Conservation (phyloP, 495 filamentous ascomycete species). For the Venustampulla echinocandica region DNA sequence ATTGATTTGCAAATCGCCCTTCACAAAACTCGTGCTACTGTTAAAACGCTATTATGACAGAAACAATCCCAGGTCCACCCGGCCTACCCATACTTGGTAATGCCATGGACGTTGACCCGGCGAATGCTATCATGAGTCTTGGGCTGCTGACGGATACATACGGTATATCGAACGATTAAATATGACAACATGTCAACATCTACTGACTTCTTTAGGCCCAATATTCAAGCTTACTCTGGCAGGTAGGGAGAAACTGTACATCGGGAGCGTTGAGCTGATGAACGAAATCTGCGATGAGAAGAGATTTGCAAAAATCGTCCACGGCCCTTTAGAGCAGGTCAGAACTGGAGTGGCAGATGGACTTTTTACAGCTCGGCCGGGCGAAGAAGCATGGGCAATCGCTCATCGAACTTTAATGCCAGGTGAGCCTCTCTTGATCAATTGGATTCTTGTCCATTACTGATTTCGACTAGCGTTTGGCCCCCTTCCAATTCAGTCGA, state of each 20-base stretch:
- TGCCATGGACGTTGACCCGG: constrained; percentile 51
- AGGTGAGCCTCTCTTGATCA: neutral
- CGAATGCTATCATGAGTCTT: constrained; percentile 54
- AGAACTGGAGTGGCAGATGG: constrained; percentile 54
- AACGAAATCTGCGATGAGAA: constrained; percentile 62
- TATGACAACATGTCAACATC: constrained; percentile 4
- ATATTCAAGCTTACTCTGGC: constrained; percentile 57
- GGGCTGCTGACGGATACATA: constrained; percentile 56
- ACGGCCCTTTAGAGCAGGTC: constrained; percentile 41
- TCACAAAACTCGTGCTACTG: no score
- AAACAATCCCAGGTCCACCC: constrained; percentile 52
- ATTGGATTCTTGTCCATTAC: neutral
- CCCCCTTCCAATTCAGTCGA: constrained; percentile 56
- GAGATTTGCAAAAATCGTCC: constrained; percentile 51
- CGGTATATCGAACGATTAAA: constrained; percentile 39
- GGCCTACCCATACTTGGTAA: constrained; percentile 63
- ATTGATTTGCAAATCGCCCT: no score
- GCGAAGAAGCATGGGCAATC: constrained; percentile 59
- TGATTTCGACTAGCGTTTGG: constrained; percentile 56
- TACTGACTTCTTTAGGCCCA: constrained; percentile 36
- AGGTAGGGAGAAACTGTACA: constrained; percentile 30
- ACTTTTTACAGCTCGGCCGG: constrained; percentile 56
- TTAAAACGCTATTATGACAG: no score
- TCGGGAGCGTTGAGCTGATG: constrained; percentile 47
- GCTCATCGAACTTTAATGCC: constrained; percentile 57